These are phyloP conservation scores for Naganishia onofrii DNA, from an alignment of 768 basidiomycete genomes.

Conservation along the genomic window DNA sequence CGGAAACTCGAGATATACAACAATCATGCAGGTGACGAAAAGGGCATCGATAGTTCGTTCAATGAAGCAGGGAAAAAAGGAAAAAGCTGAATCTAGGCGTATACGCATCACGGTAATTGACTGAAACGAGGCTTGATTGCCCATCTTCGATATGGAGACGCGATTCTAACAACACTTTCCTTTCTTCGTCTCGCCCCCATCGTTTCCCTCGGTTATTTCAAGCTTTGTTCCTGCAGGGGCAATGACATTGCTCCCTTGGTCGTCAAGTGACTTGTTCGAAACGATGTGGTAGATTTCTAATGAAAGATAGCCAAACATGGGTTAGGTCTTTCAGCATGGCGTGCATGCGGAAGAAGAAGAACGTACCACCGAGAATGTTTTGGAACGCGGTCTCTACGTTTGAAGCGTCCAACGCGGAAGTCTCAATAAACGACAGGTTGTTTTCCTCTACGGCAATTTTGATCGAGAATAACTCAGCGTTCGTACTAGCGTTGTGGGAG, in stretches of 20 bases:
- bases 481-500: neutral
- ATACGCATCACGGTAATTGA: neutral
- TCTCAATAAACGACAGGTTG: slow-evolving; percentile 92
- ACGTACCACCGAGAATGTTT: slow-evolving; percentile 82
- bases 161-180: slow-evolving; percentile 52
- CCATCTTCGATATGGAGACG: neutral
- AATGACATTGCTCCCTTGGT: slow-evolving; percentile 72
- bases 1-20: slow-evolving; percentile 12
- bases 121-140: neutral
- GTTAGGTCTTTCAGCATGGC: neutral
- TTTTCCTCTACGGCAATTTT: slow-evolving; percentile 71
- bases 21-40: slow-evolving; percentile 11
- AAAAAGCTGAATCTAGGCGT: neutral
- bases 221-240: slow-evolving; percentile 78
- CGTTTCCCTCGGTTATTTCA: slow-evolving; percentile 64
- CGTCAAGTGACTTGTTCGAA: slow-evolving; percentile 90
- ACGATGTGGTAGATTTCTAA: slow-evolving; percentile 96
- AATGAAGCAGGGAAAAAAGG: neutral
- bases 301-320: neutral
- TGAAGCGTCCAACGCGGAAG: slow-evolving; percentile 97
- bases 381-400: slow-evolving; percentile 98
- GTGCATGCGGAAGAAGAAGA: neutral
- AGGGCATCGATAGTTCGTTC: slow-evolving; percentile 13
- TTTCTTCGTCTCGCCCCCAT: slow-evolving; percentile 52
- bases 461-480: neutral